Conservation (phyloP, 345 rosid species). For the Excoecaria agallocha region DNA sequence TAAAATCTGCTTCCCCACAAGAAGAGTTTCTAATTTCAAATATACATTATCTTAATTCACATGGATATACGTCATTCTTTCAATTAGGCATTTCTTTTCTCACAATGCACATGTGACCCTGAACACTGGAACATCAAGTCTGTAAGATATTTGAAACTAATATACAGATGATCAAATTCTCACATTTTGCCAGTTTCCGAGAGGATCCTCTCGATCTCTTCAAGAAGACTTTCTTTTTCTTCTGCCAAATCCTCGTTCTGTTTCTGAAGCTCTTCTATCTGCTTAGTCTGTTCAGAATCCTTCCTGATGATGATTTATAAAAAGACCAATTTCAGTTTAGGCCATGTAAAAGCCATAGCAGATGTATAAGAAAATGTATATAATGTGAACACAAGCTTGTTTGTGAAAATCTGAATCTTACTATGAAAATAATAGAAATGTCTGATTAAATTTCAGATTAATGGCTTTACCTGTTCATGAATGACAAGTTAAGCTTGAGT, state of each 20-base stretch:
- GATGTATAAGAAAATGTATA: background rate
- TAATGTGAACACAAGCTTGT: background rate
- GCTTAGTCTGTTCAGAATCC: constrained; percentile 76
- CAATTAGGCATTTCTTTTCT: background rate
- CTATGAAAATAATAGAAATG: too few species aligned
- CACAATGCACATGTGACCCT: background rate
- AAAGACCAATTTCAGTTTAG: background rate
- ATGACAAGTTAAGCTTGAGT: constrained; percentile 67
- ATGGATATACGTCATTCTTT: background rate
- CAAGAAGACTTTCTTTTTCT: constrained; percentile 64
- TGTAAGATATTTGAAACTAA: background rate
- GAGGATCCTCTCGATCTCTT: constrained; percentile 60
- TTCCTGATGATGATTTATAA: constrained; percentile 38
- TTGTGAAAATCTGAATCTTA: background rate
- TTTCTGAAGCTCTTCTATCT: constrained; percentile 69
- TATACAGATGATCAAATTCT: background rate
- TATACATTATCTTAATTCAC: background rate
- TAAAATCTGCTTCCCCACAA: background rate
- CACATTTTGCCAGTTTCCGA: constrained; percentile 41
- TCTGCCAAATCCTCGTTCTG: constrained; percentile 52
- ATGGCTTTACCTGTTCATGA: constrained; percentile 57
- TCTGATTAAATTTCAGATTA: background rate
- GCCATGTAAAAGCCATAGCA: background rate
- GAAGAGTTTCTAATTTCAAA: background rate
- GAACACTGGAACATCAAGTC: background rate